phyloP scores from a whole-genome alignment of 306 rosid genomes.

The Clitoria ternatea region DNA sequence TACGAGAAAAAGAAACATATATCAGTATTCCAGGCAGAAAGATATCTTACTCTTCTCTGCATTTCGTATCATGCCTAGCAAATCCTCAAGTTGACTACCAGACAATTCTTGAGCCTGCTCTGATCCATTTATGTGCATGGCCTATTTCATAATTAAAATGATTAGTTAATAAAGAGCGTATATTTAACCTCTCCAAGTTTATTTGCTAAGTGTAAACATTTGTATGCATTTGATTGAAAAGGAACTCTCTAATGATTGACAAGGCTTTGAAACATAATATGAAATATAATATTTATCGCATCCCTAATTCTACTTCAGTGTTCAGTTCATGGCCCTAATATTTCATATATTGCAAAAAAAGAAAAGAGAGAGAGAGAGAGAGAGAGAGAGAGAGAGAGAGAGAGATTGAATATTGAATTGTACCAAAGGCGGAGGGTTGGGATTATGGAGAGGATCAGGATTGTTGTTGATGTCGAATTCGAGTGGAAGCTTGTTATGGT shows the following conservation, averaged over 20 bases:
- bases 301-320: background rate
- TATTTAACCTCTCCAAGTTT: background rate
- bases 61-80: constrained; percentile 68
- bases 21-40: constrained; percentile 17
- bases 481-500: constrained; percentile 26
- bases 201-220: background rate
- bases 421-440: constrained; percentile 57
- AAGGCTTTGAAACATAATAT: background rate
- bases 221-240: background rate
- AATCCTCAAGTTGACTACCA: constrained; percentile 55
- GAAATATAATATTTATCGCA: background rate
- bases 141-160: constrained; percentile 42
- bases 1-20: background rate
- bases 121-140: constrained; percentile 30
- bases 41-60: constrained; percentile 79
- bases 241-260: background rate
- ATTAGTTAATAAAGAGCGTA: background rate
- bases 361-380: too few relatives aligned
- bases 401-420: too few relatives aligned
- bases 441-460: constrained; percentile 28
- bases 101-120: constrained; percentile 38
- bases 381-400: too few relatives aligned
- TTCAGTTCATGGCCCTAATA: too few relatives aligned
- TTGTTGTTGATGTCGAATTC: constrained; percentile 30
- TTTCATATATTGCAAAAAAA: too few relatives aligned